Evolutionary conservation across 768 basidiomycete species (phyloP).

Genomic region (Tricholoma sp.): DNA sequence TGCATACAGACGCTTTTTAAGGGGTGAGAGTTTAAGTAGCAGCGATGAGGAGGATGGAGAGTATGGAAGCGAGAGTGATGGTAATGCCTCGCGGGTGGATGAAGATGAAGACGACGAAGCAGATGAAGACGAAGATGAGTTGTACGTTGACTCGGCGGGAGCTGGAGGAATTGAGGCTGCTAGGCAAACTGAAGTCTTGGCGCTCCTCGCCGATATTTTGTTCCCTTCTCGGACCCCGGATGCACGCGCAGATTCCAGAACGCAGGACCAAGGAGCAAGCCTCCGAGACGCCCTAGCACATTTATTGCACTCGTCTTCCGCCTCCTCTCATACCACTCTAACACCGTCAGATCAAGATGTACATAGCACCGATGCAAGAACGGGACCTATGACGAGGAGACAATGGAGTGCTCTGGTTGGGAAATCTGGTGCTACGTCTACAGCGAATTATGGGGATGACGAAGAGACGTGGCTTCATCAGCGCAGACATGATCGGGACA

Average conservation of each 20-base stretch:
- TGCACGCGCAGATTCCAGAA: neutral
- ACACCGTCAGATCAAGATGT: neutral
- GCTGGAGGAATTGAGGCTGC: neutral
- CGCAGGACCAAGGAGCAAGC: neutral
- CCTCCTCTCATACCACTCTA: neutral
- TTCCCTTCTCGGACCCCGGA: neutral
- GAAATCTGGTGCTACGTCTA: constrained; percentile 9
- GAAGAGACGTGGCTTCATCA: constrained; percentile 3
- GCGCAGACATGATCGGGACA: constrained; percentile 18
- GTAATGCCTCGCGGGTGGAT: constrained; percentile 21
- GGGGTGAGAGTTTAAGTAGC: constrained; percentile 47
- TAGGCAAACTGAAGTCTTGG: neutral
- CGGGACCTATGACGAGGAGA: neutral
- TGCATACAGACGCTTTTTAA: constrained; percentile 52
- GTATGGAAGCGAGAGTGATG: constrained; percentile 18
- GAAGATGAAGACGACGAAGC: constrained; percentile 18
- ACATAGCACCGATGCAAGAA: neutral
- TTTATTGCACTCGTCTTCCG: neutral
- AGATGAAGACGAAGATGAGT: neutral
- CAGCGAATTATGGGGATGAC: neutral
- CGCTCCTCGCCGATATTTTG: neutral
- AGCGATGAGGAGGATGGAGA: constrained; percentile 33
- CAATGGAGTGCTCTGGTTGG: neutral
- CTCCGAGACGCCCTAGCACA: neutral
- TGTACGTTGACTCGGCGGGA: neutral